Base-by-base conservation (phyloP, 2,329 filamentous ascomycete genomes). In the Cercospora zeina region DNA sequence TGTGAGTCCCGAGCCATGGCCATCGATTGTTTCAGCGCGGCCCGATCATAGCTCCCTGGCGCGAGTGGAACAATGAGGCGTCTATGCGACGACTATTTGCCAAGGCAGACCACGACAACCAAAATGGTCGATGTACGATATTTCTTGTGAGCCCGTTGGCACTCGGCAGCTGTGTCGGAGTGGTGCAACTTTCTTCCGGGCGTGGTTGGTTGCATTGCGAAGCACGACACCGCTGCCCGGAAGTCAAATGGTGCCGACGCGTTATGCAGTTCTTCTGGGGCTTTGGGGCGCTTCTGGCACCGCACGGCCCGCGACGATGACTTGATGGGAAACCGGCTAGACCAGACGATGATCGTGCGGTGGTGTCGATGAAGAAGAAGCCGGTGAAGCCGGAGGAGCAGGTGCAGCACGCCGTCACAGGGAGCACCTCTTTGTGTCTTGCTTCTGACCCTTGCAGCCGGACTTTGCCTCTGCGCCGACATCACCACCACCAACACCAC, bases 1-100 rank as follows among this genome's bases (percentile, higher is more conserved):
- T n/a, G n/a, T 61, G 54, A 77, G 80, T 5, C 74, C 75, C 19
- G 74, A 74, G 1, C 77, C 77, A 7, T 77, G 73, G 2, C 70
- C 71, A 45, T 75, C 75, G 16, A 75, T 74, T 5, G 60, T 68
- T 72, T 72, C 56, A 73, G 70, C 21, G 69, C 70, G 11, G 61
- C 34, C 13, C 67, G 61, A 42, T 73, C 68, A 10, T 72, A 69
- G 62, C 72, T 68, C 24, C 70, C 71, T 0, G 73, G 72, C 3
- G 67, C 72, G 8, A 65, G 72, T 9, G 72, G 67, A 14, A 76
- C 71, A 14, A 75, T 66, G 4, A 51, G 39, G 13, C 51, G n/a
- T n/a, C 58, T 54, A 21, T 34, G n/a, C n/a, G 8, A 7, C 10
- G 37, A 16, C 16, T 16, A n/a, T 9, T 27, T 19, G 13, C 34